Conservation (phyloP, 2,329 filamentous ascomycete species). For the Aspergillus clavatus region DNA sequence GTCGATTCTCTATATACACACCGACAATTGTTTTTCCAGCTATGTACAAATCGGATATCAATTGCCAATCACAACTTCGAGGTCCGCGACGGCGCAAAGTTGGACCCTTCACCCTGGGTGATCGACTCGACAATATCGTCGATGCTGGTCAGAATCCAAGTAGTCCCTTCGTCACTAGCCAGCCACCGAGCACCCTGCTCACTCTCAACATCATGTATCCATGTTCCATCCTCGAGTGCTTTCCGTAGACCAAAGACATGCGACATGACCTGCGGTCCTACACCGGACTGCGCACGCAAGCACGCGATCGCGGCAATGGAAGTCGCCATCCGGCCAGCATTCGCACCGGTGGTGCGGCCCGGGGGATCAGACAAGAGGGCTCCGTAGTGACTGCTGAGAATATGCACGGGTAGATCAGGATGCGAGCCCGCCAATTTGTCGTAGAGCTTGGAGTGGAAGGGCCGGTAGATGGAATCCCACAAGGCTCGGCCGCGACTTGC, state of each 20-base stretch:
- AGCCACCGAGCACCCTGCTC: constrained; percentile 56
- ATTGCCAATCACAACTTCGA: constrained; percentile 24
- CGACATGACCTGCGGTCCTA: constrained; percentile 74
- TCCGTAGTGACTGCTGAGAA: constrained; percentile 69
- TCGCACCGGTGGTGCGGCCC: constrained; percentile 41
- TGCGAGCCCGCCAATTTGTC: constrained; percentile 68
- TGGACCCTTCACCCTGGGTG: constrained; percentile 47
- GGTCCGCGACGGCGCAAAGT: constrained; percentile 50
- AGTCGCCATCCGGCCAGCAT: constrained; percentile 66
- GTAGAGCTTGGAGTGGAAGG: constrained; percentile 67
- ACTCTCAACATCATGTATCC: constrained; percentile 47
- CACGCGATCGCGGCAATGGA: constrained; percentile 70
- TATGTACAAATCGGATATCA: no score
- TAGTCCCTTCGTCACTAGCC: constrained; percentile 60
- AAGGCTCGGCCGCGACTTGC: constrained; percentile 58
- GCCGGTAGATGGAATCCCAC: constrained; percentile 73
- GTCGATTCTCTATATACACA: no score
- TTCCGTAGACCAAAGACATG: constrained; percentile 79
- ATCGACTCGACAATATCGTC: constrained; percentile 55
- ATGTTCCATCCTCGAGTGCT: constrained; percentile 63
- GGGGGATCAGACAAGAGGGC: constrained; percentile 67
- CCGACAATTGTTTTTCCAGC: no score
- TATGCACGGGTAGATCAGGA: constrained; percentile 76
- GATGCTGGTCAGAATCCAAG: constrained; percentile 59
- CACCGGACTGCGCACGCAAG: constrained; percentile 72